These are phyloP conservation scores for Ceratorhiza oryzae-sativae DNA, from an alignment of 1,284 basidiomycete genomes.

Conservation along the genomic window DNA sequence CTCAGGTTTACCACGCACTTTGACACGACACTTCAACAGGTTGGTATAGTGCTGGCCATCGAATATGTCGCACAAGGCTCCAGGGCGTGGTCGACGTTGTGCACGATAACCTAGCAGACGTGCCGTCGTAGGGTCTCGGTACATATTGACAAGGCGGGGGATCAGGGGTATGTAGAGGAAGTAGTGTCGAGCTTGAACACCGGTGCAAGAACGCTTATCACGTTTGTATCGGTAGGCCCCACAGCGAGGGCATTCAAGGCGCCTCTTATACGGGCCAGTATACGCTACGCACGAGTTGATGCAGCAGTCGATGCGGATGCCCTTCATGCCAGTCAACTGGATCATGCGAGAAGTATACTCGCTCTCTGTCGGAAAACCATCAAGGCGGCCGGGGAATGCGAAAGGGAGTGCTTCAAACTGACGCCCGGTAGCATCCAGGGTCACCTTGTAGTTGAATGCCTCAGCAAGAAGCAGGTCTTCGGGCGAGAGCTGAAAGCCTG, in stretches of 20 bases:
- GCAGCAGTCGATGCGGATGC: constrained; percentile 39
- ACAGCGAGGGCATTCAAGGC: constrained; percentile 38
- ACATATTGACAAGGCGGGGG: constrained; percentile 30
- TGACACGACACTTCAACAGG: background rate
- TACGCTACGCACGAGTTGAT: constrained; percentile 38
- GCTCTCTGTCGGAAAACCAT: background rate
- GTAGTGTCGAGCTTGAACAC: background rate
- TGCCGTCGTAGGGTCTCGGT: constrained; percentile 40
- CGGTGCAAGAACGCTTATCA: background rate
- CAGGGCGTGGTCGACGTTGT: background rate
- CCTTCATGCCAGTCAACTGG: background rate
- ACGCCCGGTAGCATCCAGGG: background rate
- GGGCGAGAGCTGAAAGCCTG: background rate
- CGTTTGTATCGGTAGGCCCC: constrained; percentile 17
- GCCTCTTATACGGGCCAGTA: constrained; percentile 23
- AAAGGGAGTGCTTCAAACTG: constrained; percentile 1
- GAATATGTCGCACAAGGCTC: constrained; percentile 29
- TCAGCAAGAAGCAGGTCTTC: background rate
- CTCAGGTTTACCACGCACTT: constrained; percentile 12
- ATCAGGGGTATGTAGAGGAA: constrained; percentile 43
- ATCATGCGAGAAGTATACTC: background rate
- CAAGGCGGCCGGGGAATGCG: constrained; percentile 21
- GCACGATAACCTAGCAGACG: background rate
- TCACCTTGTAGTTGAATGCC: constrained; percentile 39
- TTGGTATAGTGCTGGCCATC: constrained; percentile 20